Base-by-base conservation (phyloP, 2,329 filamentous ascomycete species). In the Trichophyton mentagrophytes region DNA sequence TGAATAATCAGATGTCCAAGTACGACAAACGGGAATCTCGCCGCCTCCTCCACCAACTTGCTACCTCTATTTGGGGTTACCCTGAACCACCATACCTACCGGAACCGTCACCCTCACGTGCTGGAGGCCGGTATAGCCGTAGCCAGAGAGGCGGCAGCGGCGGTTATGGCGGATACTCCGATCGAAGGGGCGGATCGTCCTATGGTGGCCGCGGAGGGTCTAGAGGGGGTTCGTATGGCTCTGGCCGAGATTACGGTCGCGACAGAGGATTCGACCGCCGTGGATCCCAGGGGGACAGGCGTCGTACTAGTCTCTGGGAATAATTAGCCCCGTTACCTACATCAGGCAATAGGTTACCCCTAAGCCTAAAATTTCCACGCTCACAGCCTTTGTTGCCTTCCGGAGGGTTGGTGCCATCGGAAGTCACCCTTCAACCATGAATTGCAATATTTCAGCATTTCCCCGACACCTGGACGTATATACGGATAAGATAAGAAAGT, bases 51-150 rank as follows among this genome's bases (percentile, higher is more conserved):
- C 55, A 61, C 74, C 72, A n/a, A 68, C 75, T 1, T 68, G 68
- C 8, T 49, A 61, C 0, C 72, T 78, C 11, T 73, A 82, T 0
- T 17, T 67, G 8, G 60, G 60, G 25, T 72, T 79, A n/a, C 72
- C 75, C 1, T 68, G 60, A 63, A n/a, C 55, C 60, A 11, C 61
- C 55, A 11, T 17, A 22, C 27, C 25, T 51, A 22, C 20, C 20
- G 4, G n/a, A 40, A 17, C 20, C 8, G 13, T 33, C 30, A 11
- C 27, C 5, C 30, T 27, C 42, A 25, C 58, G 46, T 6, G 25
- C 25, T 27, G 55, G 38, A 8, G 38, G 49, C 36, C 56, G 56
- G 11, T 30, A 30, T 20, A 40, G 20, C 27, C 46, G 44, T 30
- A n/a, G 30, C 51, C 25, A 36, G 55, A 57, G 55, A 20, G 36